Evolutionary conservation across 2,329 filamentous ascomycete species (phyloP).

Genomic region (Penicillium sp.): DNA sequence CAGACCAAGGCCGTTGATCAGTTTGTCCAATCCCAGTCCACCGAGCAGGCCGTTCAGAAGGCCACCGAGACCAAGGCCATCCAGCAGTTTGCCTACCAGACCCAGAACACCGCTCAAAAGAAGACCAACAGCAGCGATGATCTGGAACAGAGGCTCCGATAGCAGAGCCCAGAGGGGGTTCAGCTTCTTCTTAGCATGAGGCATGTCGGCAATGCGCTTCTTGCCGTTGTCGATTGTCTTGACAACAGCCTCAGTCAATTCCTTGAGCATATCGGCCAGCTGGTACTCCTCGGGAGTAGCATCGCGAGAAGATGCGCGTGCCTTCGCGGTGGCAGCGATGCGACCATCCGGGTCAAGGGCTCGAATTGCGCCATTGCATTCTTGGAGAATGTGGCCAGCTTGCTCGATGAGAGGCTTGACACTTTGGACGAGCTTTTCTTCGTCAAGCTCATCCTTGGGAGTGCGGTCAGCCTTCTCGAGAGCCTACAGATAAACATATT

Average conservation of each 20-base stretch:
- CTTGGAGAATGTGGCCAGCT: conserved; percentile 75
- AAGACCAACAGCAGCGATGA: conserved; percentile 83
- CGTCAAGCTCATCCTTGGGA: conserved; percentile 84
- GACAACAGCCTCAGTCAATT: conserved; percentile 77
- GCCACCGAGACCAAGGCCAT: conserved; percentile 79
- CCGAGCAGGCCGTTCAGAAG: conserved; percentile 77
- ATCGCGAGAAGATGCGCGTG: conserved; percentile 73
- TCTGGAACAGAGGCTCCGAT: conserved; percentile 84
- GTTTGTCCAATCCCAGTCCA: conserved; percentile 66
- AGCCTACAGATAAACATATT: conserved; percentile 53
- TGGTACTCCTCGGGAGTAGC: conserved; percentile 82
- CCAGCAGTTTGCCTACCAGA: conserved; percentile 78
- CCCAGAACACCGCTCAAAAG: conserved; percentile 80
- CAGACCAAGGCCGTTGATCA: conserved; percentile 58
- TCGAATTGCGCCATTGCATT: conserved; percentile 84
- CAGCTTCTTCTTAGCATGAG: conserved; percentile 90
- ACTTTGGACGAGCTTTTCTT: conserved; percentile 83
- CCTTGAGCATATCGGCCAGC: conserved; percentile 83
- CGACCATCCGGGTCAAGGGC: conserved; percentile 87
- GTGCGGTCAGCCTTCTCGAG: conserved; percentile 80
- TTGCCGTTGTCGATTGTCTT: conserved; percentile 85
- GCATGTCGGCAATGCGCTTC: conserved; percentile 88
- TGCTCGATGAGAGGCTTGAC: conserved; percentile 90
- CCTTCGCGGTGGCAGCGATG: conserved; percentile 83
- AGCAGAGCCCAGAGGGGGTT: conserved; percentile 83